Percentiles rank a stretch among this genome's conserved stretches.
phyloP scores from a whole-genome alignment of 2,329 filamentous ascomycete species.

The Trichophyton simii region DNA sequence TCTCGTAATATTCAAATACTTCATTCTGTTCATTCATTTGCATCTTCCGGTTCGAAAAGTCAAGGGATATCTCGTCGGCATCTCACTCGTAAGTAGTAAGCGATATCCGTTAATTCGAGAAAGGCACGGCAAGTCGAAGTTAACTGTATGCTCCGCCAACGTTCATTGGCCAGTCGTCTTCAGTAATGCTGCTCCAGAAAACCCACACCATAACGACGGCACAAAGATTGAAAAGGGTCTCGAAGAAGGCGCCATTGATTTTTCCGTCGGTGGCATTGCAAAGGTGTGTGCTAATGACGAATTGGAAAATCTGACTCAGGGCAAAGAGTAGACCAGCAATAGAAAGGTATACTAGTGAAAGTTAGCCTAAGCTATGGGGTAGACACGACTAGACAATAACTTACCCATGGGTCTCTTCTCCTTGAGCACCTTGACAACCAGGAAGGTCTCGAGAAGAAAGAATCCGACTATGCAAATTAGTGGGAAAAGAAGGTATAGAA shows the following conservation, averaged over 20 bases:
- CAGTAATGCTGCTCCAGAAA: constrained; percentile 98
- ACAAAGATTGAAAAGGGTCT: constrained; percentile 81
- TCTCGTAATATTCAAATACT: not conserved
- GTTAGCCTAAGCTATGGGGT: not conserved
- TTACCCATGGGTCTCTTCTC: constrained; percentile 79
- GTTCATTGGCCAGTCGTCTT: constrained; percentile 83
- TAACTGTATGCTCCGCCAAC: constrained; percentile 22
- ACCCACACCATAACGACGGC: constrained; percentile 75
- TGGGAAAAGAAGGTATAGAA: constrained; percentile 81
- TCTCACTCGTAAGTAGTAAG: not conserved
- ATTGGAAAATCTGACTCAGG: constrained; percentile 90
- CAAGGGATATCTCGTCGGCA: not conserved
- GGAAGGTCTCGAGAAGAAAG: constrained; percentile 67
- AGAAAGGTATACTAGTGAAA: constrained; percentile 53
- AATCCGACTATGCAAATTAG: constrained; percentile 81
- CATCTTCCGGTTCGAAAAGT: not conserved
- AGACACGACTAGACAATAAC: constrained; percentile 18
- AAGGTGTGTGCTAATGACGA: constrained; percentile 80
- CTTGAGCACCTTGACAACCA: constrained; percentile 76
- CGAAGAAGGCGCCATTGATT: constrained; percentile 86
- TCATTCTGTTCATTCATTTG: not conserved
- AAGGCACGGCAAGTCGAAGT: not conserved
- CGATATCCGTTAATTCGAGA: not conserved
- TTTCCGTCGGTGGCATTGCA: constrained; percentile 71
- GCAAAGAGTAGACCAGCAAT: constrained; percentile 71